Base-by-base conservation (phyloP, 192 early-diverging fungal species). In the Podila verticillata region DNA sequence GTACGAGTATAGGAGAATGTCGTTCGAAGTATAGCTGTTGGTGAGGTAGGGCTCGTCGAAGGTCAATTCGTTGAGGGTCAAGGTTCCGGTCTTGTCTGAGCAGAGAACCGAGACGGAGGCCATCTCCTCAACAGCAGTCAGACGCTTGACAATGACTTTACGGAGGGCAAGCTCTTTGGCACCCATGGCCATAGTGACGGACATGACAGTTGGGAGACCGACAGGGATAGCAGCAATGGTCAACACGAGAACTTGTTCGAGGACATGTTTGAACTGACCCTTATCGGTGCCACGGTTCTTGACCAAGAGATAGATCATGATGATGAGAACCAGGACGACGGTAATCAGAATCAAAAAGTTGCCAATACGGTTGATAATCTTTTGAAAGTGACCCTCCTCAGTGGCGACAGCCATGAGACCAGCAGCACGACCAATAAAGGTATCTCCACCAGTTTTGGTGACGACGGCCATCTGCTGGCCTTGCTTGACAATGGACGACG, bases 121-220 rank as follows among this genome's bases (percentile, higher is more conserved):
- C 83, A 98, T 88, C 79, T 97, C 95, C 81, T 98, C 96, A 39
- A 98, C 95, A 29, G 96, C 96, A 2, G 96, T 96, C 36, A 98
- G 87, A 69, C 96, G 95, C 88, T 98, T 97, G 62, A 96, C 94
- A 84, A 98, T 98, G 74, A 97, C 97, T 83, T 97, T 87, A 83
- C 97, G 96, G 39, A 90, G 90, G 17, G 97, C 95, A 32, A 98
- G 87, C 83, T 98, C 92, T 72, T 91, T 91, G 62, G 96, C 95
- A 68, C 97, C 97, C 66, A 98, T 92, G 12, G 97, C 97, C 96
- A 98, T 97, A 29, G 97, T 98, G 10, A 98, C 96, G 8, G 95
- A 95, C 92, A 98, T 91, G 58, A 97, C 95, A 7, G 97, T 96
- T 31, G 96, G 97, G 29, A 98, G 90, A 83, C 97, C 97, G 32